phyloP scores from a whole-genome alignment of 73 alveolate species.

The Symbiodinium pilosum region DNA sequence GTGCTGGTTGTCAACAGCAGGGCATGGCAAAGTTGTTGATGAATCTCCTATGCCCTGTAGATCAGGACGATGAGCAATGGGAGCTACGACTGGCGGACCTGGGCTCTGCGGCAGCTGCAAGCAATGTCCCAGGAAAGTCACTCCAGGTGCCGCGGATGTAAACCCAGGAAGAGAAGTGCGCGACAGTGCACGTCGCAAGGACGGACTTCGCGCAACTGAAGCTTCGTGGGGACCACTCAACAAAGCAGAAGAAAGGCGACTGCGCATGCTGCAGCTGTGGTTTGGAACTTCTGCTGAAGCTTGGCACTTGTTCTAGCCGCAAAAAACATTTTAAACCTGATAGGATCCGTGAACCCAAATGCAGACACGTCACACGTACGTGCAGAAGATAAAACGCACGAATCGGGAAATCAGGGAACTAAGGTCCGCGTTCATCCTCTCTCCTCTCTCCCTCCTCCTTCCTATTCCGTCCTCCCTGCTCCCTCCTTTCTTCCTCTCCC shows the following conservation, averaged over 20 bases:
- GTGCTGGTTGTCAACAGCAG: neutral
- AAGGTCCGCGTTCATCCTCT: too few species aligned
- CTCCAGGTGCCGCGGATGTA: constrained; percentile 20
- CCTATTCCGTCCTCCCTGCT: too few species aligned
- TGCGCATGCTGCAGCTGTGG: constrained; percentile 81
- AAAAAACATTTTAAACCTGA: too few species aligned
- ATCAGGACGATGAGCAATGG: constrained; percentile 44
- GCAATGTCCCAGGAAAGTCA: neutral
- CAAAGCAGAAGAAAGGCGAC: constrained; percentile 30
- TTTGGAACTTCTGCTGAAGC: constrained; percentile 71
- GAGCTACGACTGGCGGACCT: constrained; percentile 43
- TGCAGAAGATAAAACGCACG: too few species aligned
- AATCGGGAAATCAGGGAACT: too few species aligned
- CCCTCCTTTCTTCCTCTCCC: too few species aligned
- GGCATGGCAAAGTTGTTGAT: too few species aligned
- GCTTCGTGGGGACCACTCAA: constrained; percentile 29
- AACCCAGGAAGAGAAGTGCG: neutral
- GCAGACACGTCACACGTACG: too few species aligned
- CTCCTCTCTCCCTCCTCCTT: too few species aligned
- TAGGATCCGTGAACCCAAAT: too few species aligned
- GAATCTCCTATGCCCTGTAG: too few species aligned
- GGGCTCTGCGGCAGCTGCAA: neutral
- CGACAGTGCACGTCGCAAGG: neutral
- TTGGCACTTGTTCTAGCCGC: neutral
- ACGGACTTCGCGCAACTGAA: constrained; percentile 60